Base-by-base conservation (phyloP, 2,329 filamentous ascomycete genomes). In the Metarhizium sp. region DNA sequence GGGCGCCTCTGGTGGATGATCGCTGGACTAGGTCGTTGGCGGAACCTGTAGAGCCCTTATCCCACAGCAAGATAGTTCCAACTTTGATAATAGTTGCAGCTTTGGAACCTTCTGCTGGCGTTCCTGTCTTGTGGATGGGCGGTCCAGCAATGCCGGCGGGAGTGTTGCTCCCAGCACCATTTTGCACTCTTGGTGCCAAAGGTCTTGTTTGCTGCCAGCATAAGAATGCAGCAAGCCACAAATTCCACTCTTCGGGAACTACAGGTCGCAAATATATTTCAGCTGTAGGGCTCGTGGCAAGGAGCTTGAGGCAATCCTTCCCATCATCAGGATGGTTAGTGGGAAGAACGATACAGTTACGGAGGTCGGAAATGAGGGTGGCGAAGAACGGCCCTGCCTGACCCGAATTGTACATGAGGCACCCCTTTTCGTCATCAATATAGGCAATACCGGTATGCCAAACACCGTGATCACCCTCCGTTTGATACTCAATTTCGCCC, bases 41-140 rank as follows among this genome's bases (percentile, higher is more conserved):
- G 42, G 78, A 78, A 18, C 71, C 70, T 13, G 81, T 76, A 6
- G 74, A 66, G 2, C 85, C 86, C 67, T 88, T 94, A 71, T 97
- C 91, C 92, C 92, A 96, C 50, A 95, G 78, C 66, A 91, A 85
- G 66, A 96, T 82, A 66, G 91, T 92, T 55, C 91, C 94, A 50
- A 96, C 90, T 68, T 97, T 99, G 75, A 97, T 97, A 61, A 97
- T 94, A 55, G 86, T 94, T 1, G 70, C 65, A 2, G 68, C 60
- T 32, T 68, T 73, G 60, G 60, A 52, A 45, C 64, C 68, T 42
- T 71, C 67, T 18, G 63, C 62, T 2, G 66, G 67, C 50, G 63
- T 62, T 34, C 69, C 67, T 45, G 75, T 73, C 53, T 75, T 73
- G 52, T 69, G 74, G 54, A 76, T 66, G 55, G 78, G 75, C 0